Evolutionary conservation across 352 stramenopile genomes (phyloP), one percentile per base, ranked within the genome.

Genomic region (Pythium folliculosum): DNA sequence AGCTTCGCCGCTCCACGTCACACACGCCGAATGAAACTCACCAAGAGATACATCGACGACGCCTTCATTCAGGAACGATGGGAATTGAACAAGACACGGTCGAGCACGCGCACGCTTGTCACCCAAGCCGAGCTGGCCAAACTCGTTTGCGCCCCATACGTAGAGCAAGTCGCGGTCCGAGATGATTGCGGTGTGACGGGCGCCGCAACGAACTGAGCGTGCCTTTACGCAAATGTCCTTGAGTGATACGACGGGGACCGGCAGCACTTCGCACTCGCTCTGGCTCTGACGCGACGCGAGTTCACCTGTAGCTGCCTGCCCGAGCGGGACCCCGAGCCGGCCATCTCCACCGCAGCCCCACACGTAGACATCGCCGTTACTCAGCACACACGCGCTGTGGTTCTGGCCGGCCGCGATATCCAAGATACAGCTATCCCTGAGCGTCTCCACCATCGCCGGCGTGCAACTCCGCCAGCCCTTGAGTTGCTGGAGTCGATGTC

Each of bases 121-220:
- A 17, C 80, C 84, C 23, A 78, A 78, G 14, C 86, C 86, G 25
- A 92, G 74, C 63, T 94, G 86, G 6, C 82, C 86, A 50, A 92
- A 92, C 50, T 94, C 82, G 55, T 92, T 94, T 0, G 82, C 84
- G 9, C 86, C 86, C 84, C 86, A 92, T 22, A 89, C 70, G 63
- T 90, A 92, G n/a, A 94, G 56, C 49, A 88, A 59, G 51, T 91
- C 82, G 12, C 55, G 67, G 53, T 91, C 82, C 17, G 83, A 91
- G 35, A 94, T 69, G 12, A 89, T 60, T 2, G 83, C 82, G 27
- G 87, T 91, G 72, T 92, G 81, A 19, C 82, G 77, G 2, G 76
- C 83, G 2, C 86, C 86, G 57, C 86, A 94, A 21, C 81, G 80
- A n/a, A 91, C 74, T 12, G 67, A 68, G 5, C 85, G 80, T 0